Conservation (phyloP, 441 rosid species). For the Omphalea diandra region DNA sequence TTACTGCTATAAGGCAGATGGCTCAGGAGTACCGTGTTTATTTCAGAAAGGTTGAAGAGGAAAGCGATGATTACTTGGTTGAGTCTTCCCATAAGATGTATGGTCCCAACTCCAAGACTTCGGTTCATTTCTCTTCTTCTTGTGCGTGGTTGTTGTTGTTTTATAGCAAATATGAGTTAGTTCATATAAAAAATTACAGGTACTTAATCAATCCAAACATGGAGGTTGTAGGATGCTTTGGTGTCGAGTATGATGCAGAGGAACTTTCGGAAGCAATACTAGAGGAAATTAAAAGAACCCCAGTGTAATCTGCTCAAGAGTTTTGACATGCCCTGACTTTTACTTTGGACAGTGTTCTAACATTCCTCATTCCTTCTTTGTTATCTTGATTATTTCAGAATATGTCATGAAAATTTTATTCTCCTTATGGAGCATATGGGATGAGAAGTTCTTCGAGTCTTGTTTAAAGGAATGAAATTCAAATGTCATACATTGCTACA, state of each 20-base stretch:
- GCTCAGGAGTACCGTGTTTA: slow-evolving; percentile 79
- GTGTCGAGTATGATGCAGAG: slow-evolving; percentile 64
- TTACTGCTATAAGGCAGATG: slow-evolving; percentile 67
- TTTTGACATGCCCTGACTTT: neutral
- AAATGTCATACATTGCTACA: neutral
- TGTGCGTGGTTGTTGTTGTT: neutral
- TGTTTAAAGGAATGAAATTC: neutral
- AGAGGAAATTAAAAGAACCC: slow-evolving; percentile 42
- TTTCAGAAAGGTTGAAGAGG: slow-evolving; percentile 82
- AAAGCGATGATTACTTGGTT: slow-evolving; percentile 80
- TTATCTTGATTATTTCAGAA: slow-evolving; percentile 7
- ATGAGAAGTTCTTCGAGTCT: neutral
- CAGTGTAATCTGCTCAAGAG: neutral
- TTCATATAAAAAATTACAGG: slow-evolving; percentile 35
- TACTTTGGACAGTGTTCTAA: neutral
- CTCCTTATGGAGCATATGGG: too few relatives aligned
- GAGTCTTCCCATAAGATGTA: slow-evolving; percentile 82
- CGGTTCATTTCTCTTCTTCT: neutral
- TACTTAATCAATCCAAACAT: slow-evolving; percentile 74
- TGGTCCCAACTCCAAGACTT: slow-evolving; percentile 12
- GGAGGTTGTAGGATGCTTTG: slow-evolving; percentile 80
- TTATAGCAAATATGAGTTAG: neutral
- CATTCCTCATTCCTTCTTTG: neutral
- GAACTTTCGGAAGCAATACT: slow-evolving; percentile 56
- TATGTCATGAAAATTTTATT: too few relatives aligned